A percentile compares a stretch with the other conserved stretches of the same genome.
Conservation (phyloP, 805 yeast genomes). For the Lipomyces sp. region DNA sequence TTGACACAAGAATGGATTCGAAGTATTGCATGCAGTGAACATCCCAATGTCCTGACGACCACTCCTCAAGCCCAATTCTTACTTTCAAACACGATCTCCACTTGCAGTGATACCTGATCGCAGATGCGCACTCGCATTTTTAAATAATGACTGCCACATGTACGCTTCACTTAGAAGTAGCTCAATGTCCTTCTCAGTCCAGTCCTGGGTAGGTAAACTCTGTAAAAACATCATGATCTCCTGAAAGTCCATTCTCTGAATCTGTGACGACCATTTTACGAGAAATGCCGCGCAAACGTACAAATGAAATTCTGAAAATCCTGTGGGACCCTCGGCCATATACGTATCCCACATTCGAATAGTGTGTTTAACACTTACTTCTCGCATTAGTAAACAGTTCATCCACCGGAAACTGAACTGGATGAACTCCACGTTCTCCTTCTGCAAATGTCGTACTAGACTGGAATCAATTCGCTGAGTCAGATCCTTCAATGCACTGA, state of each 20-base stretch:
- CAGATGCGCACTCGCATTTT: slow-evolving; percentile 84
- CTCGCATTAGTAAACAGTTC: slow-evolving; percentile 97
- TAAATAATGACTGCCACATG: slow-evolving; percentile 92
- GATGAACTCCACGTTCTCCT: slow-evolving; percentile 86
- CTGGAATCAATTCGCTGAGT: slow-evolving; percentile 76
- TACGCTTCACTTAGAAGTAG: slow-evolving; percentile 90
- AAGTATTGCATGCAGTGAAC: no score
- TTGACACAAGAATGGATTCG: background rate
- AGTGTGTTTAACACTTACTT: slow-evolving; percentile 69
- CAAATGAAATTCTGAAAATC: slow-evolving; percentile 88
- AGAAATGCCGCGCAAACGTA: slow-evolving; percentile 97
- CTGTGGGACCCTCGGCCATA: slow-evolving; percentile 52
- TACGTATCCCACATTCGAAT: slow-evolving; percentile 99
- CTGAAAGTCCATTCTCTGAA: slow-evolving; percentile 87
- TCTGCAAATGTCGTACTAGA: slow-evolving; percentile 67
- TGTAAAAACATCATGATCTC: slow-evolving; percentile 89
- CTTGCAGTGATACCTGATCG: slow-evolving; percentile 9
- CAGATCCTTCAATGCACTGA: slow-evolving; percentile 69
- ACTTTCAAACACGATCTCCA: background rate
- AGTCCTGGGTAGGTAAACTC: slow-evolving; percentile 77
- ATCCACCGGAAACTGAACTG: slow-evolving; percentile 98
- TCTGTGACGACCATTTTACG: slow-evolving; percentile 75
- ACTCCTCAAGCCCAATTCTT: no score
- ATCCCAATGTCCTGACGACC: no score
- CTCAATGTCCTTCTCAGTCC: slow-evolving; percentile 90